Conservation (phyloP, 2,329 filamentous ascomycete genomes). For the Ophioceras dolichostomum region DNA sequence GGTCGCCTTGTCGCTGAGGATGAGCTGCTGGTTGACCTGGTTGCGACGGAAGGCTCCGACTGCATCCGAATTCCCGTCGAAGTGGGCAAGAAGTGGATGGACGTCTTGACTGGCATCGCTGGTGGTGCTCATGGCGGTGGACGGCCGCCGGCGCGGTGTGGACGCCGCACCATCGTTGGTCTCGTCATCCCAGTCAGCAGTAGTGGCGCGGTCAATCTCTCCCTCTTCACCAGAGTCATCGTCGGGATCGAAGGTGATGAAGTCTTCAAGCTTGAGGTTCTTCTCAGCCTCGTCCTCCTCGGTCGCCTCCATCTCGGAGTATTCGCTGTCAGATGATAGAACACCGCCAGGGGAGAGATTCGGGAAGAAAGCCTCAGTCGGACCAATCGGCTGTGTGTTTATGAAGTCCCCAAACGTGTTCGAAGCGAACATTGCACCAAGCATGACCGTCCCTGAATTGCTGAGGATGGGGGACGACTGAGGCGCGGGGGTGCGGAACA, state of each 20-base stretch:
- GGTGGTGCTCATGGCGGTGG: conserved; percentile 27
- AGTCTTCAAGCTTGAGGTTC: conserved; percentile 56
- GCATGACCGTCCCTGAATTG: conserved; percentile 65
- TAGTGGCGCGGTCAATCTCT: conserved; percentile 37
- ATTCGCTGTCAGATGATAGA: conserved; percentile 40
- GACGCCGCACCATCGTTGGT: conserved; percentile 35
- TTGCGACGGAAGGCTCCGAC: conserved; percentile 69
- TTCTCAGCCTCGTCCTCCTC: conserved; percentile 56
- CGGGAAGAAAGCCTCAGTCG: conserved; percentile 65
- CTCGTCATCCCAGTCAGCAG: conserved; percentile 33
- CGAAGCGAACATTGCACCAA: conserved; percentile 55
- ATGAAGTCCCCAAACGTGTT: conserved; percentile 44
- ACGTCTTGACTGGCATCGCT: conserved; percentile 29
- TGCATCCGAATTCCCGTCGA: conserved; percentile 53
- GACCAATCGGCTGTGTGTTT: conserved; percentile 56
- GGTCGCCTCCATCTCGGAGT: conserved; percentile 25
- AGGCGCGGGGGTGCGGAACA: conserved; percentile 19
- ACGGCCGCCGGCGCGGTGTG: conserved; percentile 32
- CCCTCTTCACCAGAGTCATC: conserved; percentile 30
- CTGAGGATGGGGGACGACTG: conserved; percentile 45
- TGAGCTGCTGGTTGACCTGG: conserved; percentile 49
- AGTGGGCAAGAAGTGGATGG: conserved; percentile 49
- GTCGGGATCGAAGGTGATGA: conserved; percentile 62
- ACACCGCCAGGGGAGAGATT: too few species aligned
- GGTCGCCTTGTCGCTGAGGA: conserved; percentile 47